phyloP scores from a whole-genome alignment of 768 basidiomycete genomes.

The Tricholomella constricta region DNA sequence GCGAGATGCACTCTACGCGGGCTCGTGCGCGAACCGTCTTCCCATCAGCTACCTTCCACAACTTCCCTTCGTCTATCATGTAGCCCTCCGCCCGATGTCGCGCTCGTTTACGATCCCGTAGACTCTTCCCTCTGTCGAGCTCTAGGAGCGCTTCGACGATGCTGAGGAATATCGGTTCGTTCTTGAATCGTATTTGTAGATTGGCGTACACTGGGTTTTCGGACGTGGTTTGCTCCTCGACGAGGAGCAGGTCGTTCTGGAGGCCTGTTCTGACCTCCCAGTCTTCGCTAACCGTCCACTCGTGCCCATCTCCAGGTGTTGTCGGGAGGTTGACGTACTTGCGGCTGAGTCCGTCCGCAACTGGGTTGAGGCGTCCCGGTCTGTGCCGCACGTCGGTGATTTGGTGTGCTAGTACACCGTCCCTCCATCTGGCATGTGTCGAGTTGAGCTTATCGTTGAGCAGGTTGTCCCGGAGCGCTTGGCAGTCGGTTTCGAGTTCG shows the following conservation, averaged over 20 bases:
- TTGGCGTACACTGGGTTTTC: neutral
- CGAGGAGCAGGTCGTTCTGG: constrained; percentile 17
- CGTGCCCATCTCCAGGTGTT: constrained; percentile 16
- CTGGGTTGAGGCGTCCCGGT: constrained; percentile 24
- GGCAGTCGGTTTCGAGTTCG: constrained; percentile 35
- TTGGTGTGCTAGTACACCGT: constrained; percentile 12
- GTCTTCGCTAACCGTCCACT: constrained; percentile 29
- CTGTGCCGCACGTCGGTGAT: constrained; percentile 26
- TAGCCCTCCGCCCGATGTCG: constrained; percentile 17
- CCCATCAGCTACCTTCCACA: constrained; percentile 20
- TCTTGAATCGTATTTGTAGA: neutral
- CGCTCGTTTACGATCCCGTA: constrained; percentile 13
- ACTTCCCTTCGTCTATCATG: constrained; percentile 21
- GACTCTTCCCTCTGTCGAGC: constrained; percentile 12
- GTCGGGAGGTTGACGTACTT: constrained; percentile 11
- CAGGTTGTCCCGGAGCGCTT: constrained; percentile 32
- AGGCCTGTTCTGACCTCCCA: constrained; percentile 26
- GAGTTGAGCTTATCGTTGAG: constrained; percentile 14
- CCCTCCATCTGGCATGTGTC: neutral
- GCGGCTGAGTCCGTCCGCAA: constrained; percentile 30
- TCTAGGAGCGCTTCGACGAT: constrained; percentile 17
- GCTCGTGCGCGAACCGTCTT: too few relatives aligned
- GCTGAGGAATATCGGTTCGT: constrained; percentile 19
- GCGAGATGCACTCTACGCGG: constrained; percentile 3
- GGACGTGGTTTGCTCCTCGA: neutral